A percentile compares a stretch with the other conserved stretches of the same genome.
Evolutionary conservation across 805 yeast genomes (phyloP).

Genomic region (Nakazawaea wickerhamii): DNA sequence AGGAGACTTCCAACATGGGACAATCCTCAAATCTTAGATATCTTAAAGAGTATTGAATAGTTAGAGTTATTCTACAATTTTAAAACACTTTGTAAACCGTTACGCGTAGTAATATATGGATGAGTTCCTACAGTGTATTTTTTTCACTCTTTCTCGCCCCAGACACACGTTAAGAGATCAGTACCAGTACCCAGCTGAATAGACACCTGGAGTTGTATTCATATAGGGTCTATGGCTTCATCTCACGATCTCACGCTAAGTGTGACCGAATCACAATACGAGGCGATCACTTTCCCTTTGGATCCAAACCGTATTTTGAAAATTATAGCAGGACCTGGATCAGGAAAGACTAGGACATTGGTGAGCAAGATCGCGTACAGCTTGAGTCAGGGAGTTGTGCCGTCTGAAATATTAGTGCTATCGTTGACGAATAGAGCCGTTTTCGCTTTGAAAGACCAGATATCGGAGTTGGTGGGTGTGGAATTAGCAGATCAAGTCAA

Average conservation of each 20-base stretch:
- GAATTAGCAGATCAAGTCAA: conserved; percentile 29
- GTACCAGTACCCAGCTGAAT: too few relatives aligned
- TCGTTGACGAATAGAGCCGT: conserved; percentile 71
- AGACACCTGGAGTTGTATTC: too few relatives aligned
- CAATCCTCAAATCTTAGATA: conserved; percentile 9
- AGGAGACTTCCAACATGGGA: conserved; percentile 20
- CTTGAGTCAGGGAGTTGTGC: conserved; percentile 34
- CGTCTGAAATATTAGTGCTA: conserved; percentile 53
- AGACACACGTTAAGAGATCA: too few relatives aligned
- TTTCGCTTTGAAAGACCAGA: conserved; percentile 33
- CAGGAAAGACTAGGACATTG: conserved; percentile 64
- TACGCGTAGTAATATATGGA: too few relatives aligned
- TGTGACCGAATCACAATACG: conserved; percentile 41
- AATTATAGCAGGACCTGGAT: conserved; percentile 67
- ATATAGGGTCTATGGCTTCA: background rate
- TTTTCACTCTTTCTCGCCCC: too few relatives aligned
- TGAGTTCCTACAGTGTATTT: too few relatives aligned
- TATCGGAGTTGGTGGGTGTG: conserved; percentile 27
- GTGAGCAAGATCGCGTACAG: conserved; percentile 47
- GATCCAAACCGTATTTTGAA: conserved; percentile 37
- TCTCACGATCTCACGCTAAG: conserved; percentile 15
- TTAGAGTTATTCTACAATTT: too few relatives aligned
- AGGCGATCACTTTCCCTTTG: conserved; percentile 38
- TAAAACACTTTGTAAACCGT: too few relatives aligned
- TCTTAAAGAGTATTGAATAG: background rate